Base-by-base conservation (phyloP, 2,329 filamentous ascomycete species). In the Microcera coccophila region DNA sequence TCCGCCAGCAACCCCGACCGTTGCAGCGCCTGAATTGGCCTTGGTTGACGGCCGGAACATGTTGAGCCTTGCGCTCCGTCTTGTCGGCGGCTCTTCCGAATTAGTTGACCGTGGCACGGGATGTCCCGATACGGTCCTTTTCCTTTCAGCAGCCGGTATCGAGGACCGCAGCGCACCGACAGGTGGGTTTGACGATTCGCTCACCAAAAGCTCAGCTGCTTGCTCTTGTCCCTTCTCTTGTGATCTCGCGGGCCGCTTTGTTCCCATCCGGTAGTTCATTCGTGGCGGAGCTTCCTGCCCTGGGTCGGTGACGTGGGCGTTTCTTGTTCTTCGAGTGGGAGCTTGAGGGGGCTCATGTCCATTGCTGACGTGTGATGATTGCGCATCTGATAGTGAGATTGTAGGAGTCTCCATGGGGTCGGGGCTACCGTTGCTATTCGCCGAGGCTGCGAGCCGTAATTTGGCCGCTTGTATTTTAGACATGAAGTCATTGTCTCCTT, bases 101-200 rank as follows among this genome's bases (percentile, higher is more conserved):
- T 77, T 79, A 35, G 63, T 56, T 40, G 70, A 75, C 53, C 67
- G 53, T 61, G 71, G 77, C 37, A 78, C 78, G 12, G 76, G 78
- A 54, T 95, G 88, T 4, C 91, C 91, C 31, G 91, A 95, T n/a
- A 95, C 79, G 2, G 90, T 96, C 54, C 91, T 82, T 69, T 96
- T 97, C 62, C 90, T 81, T 47, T 90, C 87, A 12, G 74, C 67
- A 4, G 69, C 72, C 16, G 74, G 63, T 48, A 71, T 60, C 15
- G 70, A 58, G 42, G 70, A 57, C 21, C 65, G 57, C 24, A 55
- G 47, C 17, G 55, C 68, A 71, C 60, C 66, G 55, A 62, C 37
- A 57, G 58, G 36, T 52, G 61, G 41, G 53, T 64, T 48, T 55
- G 66, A 53, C 2, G 68, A 61, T 29, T 79, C 77, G 3, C 63